Percentiles rank a stretch among this genome's conserved stretches.
Evolutionary conservation across 2,329 filamentous ascomycete genomes (phyloP).

Genomic region (Ambrosiella beaveri): DNA sequence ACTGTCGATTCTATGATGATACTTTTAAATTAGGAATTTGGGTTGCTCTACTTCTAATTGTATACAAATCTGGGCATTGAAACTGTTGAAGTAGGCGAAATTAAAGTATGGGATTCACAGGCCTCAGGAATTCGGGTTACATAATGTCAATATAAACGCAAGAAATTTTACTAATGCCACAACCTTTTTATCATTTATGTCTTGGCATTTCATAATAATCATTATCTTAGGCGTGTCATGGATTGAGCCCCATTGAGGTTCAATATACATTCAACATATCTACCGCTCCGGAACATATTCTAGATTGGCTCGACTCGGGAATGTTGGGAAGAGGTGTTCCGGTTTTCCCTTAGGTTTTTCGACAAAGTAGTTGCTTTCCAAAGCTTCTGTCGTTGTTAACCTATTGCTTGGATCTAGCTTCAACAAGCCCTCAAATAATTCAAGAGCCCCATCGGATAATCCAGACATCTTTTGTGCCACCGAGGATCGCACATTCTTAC

Average conservation of each 20-base stretch:
- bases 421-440: slow-evolving; percentile 52
- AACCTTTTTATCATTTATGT: too few relatives aligned
- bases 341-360: slow-evolving; percentile 84
- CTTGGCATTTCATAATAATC: too few relatives aligned
- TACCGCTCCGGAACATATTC: slow-evolving; percentile 37
- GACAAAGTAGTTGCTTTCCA: slow-evolving; percentile 67
- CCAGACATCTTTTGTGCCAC: slow-evolving; percentile 67
- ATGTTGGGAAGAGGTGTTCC: slow-evolving; percentile 87
- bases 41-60: too few relatives aligned
- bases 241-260: neutral
- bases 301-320: slow-evolving; percentile 85
- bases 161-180: too few relatives aligned
- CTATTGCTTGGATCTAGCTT: slow-evolving; percentile 55
- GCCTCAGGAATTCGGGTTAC: neutral
- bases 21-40: too few relatives aligned
- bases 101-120: neutral
- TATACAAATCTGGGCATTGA: too few relatives aligned
- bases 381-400: slow-evolving; percentile 54
- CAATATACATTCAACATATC: neutral
- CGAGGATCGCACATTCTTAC: slow-evolving; percentile 25
- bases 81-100: too few relatives aligned
- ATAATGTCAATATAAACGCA: neutral
- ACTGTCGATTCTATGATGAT: neutral
- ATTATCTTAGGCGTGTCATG: too few relatives aligned
- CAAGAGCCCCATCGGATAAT: slow-evolving; percentile 56